Conservation (phyloP, 2,329 filamentous ascomycete genomes). For the Trichoderma simmonsii region DNA sequence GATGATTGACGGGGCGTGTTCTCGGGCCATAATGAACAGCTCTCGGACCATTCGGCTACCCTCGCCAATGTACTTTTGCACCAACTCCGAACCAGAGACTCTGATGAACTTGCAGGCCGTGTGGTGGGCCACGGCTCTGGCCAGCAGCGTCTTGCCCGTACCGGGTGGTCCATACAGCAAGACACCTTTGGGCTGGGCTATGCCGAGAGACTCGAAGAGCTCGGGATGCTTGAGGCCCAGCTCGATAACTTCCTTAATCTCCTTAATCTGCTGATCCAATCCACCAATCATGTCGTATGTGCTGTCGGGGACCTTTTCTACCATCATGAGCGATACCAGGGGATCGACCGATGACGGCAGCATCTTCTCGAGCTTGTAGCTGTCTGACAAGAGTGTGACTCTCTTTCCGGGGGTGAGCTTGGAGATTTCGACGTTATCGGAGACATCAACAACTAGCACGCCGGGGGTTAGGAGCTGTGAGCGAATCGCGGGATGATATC, state of each 20-base stretch:
- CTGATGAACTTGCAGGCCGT: conserved; percentile 99
- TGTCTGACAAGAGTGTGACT: conserved; percentile 92
- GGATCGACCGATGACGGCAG: conserved; percentile 97
- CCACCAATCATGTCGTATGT: conserved; percentile 99
- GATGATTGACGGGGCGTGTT: conserved; percentile 97
- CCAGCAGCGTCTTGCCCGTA: conserved; percentile 93
- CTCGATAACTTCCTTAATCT: conserved; percentile 99
- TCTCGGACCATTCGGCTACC: conserved; percentile 98
- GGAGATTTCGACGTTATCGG: conserved; percentile 87
- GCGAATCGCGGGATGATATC: background rate
- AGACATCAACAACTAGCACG: conserved; percentile 83
- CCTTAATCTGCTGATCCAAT: conserved; percentile 98
- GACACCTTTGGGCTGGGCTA: conserved; percentile 96
- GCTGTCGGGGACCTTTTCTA: conserved; percentile 98
- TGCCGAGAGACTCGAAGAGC: conserved; percentile 97
- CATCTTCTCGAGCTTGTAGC: conserved; percentile 98
- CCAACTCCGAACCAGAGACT: conserved; percentile 91
- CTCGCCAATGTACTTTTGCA: conserved; percentile 99
- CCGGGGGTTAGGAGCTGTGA: background rate
- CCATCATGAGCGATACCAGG: conserved; percentile 99
- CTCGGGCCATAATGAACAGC: conserved; percentile 97
- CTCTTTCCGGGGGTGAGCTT: conserved; percentile 98
- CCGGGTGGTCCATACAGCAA: conserved; percentile 94
- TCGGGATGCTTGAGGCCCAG: conserved; percentile 97
- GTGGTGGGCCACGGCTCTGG: conserved; percentile 94